Percentiles rank a stretch among this genome's conserved stretches.
Conservation (phyloP, 768 basidiomycete genomes). For the Lactarius quietus region DNA sequence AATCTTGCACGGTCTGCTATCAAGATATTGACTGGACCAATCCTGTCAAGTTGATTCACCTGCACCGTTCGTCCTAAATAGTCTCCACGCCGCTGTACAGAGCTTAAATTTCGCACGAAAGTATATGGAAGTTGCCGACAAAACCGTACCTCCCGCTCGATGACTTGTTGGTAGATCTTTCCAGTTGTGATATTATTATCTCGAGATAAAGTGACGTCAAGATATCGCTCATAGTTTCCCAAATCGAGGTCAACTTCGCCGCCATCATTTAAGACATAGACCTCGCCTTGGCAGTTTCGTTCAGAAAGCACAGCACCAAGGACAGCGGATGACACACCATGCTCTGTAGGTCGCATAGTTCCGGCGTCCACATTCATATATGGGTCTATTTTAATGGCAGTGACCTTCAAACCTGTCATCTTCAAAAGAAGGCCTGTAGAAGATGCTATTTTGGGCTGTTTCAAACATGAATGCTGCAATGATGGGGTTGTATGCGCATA, state of each 20-base stretch:
- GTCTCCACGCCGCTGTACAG: slow-evolving; percentile 64
- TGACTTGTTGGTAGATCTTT: slow-evolving; percentile 95
- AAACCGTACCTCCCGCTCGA: slow-evolving; percentile 84
- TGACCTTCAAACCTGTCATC: slow-evolving; percentile 93
- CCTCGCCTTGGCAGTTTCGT: slow-evolving; percentile 61
- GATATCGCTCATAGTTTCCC: slow-evolving; percentile 97
- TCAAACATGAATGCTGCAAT: slow-evolving; percentile 30
- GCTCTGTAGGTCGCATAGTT: slow-evolving; percentile 97
- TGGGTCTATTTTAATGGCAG: slow-evolving; percentile 98
- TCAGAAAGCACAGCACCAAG: slow-evolving; percentile 10
- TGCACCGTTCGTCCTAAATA: slow-evolving; percentile 98
- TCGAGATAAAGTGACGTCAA: slow-evolving; percentile 87
- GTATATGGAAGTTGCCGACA: not conserved
- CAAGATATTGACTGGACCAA: slow-evolving; percentile 4
- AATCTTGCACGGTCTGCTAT: slow-evolving; percentile 46
- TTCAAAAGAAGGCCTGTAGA: slow-evolving; percentile 95
- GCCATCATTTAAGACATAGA: slow-evolving; percentile 97
- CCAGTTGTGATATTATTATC: slow-evolving; percentile 99
- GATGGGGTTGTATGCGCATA: slow-evolving; percentile 39
- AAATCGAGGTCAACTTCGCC: slow-evolving; percentile 98
- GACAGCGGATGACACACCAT: slow-evolving; percentile 53
- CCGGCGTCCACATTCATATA: slow-evolving; percentile 99
- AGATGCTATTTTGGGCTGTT: slow-evolving; percentile 58
- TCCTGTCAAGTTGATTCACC: slow-evolving; percentile 39
- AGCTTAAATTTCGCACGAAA: slow-evolving; percentile 12